phyloP scores from a whole-genome alignment of 1,284 basidiomycete genomes.

The Pascua sp. region DNA sequence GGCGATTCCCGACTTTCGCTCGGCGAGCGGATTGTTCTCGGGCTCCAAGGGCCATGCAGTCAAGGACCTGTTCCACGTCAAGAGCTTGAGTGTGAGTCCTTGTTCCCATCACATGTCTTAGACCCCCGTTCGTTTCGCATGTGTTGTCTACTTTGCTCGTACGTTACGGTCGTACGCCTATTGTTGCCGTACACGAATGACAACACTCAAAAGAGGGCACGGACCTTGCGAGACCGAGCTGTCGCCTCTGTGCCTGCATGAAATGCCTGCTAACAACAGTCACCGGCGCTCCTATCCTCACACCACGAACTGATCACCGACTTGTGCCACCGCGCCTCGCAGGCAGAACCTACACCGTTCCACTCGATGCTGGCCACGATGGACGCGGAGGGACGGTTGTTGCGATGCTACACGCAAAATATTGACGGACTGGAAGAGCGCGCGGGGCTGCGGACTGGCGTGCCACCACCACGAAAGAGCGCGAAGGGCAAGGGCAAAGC shows the following conservation, averaged over 20 bases:
- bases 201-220: neutral
- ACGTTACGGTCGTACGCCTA: too few relatives aligned
- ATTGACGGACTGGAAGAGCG: constrained; percentile 86
- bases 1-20: constrained; percentile 90
- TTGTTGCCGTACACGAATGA: too few relatives aligned
- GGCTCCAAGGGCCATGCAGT: constrained; percentile 66
- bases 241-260: neutral
- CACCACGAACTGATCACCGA: constrained; percentile 72
- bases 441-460: constrained; percentile 62
- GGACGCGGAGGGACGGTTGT: constrained; percentile 70
- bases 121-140: too few relatives aligned
- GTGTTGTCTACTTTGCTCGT: too few relatives aligned
- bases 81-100: constrained; percentile 73
- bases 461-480: constrained; percentile 17
- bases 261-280: constrained; percentile 18
- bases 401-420: constrained; percentile 92
- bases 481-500: constrained; percentile 1
- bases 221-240: neutral
- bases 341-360: constrained; percentile 76
- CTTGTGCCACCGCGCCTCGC: constrained; percentile 67
- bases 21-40: constrained; percentile 72
- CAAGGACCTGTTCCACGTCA: constrained; percentile 87
- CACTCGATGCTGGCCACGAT: constrained; percentile 71
- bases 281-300: constrained; percentile 62
- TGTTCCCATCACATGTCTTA: neutral